Conservation (phyloP, 768 basidiomycete species). For the Suillus americanus region DNA sequence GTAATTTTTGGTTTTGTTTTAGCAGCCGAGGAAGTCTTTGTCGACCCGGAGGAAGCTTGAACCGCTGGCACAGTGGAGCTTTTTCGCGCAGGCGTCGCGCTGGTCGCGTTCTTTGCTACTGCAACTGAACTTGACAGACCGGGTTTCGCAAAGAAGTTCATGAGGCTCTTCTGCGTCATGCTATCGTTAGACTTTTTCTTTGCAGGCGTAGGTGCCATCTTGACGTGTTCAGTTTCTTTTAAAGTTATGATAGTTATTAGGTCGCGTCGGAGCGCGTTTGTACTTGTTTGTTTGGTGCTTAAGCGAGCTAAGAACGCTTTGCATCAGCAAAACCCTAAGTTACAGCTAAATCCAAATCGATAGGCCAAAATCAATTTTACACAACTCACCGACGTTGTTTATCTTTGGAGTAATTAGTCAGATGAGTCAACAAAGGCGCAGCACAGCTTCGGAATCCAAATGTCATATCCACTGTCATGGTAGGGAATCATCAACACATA, state of each 20-base stretch:
- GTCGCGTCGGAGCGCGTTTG: slow-evolving; percentile 23
- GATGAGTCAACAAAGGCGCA: too few relatives aligned
- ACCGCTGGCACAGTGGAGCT: background rate
- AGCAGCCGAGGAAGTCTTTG: slow-evolving; percentile 19
- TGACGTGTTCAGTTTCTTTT: background rate
- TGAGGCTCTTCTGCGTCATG: slow-evolving; percentile 73
- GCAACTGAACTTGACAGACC: slow-evolving; percentile 16
- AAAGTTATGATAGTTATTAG: background rate
- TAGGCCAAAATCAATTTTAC: too few relatives aligned
- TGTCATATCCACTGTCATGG: too few relatives aligned
- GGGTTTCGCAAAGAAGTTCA: slow-evolving; percentile 59
- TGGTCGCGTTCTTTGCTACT: background rate
- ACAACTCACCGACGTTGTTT: too few relatives aligned
- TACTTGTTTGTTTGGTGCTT: background rate
- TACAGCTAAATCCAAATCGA: too few relatives aligned
- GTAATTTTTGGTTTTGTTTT: slow-evolving; percentile 38
- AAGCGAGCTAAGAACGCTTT: too few relatives aligned
- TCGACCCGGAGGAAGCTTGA: slow-evolving; percentile 2
- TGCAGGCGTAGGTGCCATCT: slow-evolving; percentile 22
- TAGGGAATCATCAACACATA: too few relatives aligned
- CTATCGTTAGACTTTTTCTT: slow-evolving; percentile 41
- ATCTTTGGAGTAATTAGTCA: too few relatives aligned
- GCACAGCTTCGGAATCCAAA: too few relatives aligned
- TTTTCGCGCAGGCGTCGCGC: background rate
- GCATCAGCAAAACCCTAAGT: too few relatives aligned